Evolutionary conservation across 2,329 filamentous ascomycete genomes (phyloP), one percentile per base, ranked within the genome.

Genomic region (Diplocarpon mali): DNA sequence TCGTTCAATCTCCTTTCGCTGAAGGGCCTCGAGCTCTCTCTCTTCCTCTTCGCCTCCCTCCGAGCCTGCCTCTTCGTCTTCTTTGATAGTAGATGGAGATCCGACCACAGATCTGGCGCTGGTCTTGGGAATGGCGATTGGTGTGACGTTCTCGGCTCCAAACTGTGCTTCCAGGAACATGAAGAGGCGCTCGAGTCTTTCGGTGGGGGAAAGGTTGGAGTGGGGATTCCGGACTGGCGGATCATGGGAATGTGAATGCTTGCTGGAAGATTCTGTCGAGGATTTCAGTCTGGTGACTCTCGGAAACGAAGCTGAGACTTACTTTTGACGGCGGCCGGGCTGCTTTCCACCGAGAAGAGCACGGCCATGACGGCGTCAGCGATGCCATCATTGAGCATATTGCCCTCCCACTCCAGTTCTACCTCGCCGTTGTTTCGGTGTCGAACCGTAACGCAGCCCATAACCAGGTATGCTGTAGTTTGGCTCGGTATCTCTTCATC

Each of bases 101-200:
- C 43, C 50, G 31, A 42, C 46, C 37, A 63, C 60, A 4, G 59
- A 53, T 45, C 66, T 63, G 6, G 66, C 51, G 0, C 70, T 68
- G 2, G 78, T 62, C 62, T 79, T 75, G 48, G 87, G 68, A 59
- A 65, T 69, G 32, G 80, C 74, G 53, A 96, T 84, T 4, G 90
- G 88, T 0, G 75, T 71, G 45, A 96, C 80, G 48, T 86, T 82
- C 52, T 92, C 82, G 28, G 78, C 72, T 50, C 92, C 92, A 60
- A 98, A 98, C 63, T 98, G 92, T 2, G 89, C 85, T 69, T 98
- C 92, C 12, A 98, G 80, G 69, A 98, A 95, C 78, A 95, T 85
- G 66, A 93, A 83, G 15, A 98, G 78, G 29, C 90, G 81, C 51
- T 83, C 77, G 34, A 96, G 78, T 34, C 86, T 83, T 55, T 94